Percentiles rank a stretch among this genome's conserved stretches.
Evolutionary conservation across 2,329 filamentous ascomycete genomes (phyloP).

Genomic region (Ustilaginoidea virens): DNA sequence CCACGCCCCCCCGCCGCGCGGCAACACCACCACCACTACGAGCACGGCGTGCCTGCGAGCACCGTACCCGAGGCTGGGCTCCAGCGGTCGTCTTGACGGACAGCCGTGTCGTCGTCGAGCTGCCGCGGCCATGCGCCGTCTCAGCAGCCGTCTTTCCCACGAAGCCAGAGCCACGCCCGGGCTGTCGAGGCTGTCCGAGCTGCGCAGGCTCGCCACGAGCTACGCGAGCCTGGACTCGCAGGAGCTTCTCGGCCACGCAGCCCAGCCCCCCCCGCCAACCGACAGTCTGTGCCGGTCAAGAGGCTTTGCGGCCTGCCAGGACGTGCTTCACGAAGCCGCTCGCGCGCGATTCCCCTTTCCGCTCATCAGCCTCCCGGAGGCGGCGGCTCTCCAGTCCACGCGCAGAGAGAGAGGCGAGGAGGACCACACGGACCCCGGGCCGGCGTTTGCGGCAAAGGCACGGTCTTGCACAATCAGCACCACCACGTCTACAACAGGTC

Average conservation of each 20-base stretch:
- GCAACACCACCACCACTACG: not conserved
- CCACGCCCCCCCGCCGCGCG: not conserved
- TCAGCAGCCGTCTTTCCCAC: constrained; percentile 13
- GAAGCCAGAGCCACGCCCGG: constrained; percentile 1
- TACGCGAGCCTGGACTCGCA: constrained; percentile 14
- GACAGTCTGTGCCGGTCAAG: too few species aligned
- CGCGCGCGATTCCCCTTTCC: constrained; percentile 18
- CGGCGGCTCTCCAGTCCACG: constrained; percentile 17
- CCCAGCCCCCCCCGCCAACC: too few species aligned
- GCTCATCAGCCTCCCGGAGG: constrained; percentile 22
- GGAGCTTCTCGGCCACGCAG: constrained; percentile 4
- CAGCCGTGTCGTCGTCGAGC: constrained; percentile 8
- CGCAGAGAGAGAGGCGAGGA: constrained; percentile 20
- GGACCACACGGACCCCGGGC: constrained; percentile 18
- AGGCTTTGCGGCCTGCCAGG: constrained; percentile 9
- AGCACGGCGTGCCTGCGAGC: too few species aligned
- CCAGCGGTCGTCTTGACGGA: constrained; percentile 4
- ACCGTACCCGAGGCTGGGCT: too few species aligned
- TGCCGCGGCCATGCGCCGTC: constrained; percentile 10
- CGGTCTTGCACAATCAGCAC: constrained; percentile 18
- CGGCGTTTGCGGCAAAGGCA: constrained; percentile 13
- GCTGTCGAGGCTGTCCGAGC: constrained; percentile 8
- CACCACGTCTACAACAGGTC: constrained; percentile 11
- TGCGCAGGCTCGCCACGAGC: constrained; percentile 12
- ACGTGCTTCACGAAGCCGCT: constrained; percentile 8